Conservation (phyloP, 495 filamentous ascomycete species). For the Paragyromitra xinjiangensis region DNA sequence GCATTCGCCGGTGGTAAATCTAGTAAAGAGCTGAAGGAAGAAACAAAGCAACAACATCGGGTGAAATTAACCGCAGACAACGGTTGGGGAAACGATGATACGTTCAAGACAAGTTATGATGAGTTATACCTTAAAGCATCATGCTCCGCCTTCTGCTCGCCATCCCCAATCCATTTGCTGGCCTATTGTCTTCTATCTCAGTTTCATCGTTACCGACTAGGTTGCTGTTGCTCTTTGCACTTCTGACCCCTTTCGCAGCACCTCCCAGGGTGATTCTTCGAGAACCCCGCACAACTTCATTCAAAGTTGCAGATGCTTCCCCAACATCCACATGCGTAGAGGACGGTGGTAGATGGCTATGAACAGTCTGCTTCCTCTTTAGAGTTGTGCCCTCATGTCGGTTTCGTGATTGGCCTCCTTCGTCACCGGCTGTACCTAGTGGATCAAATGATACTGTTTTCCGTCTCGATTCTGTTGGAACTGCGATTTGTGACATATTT, state of each 20-base stretch:
- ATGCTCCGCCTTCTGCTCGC: slow-evolving; percentile 51
- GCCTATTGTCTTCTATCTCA: slow-evolving; percentile 39
- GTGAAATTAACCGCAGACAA: slow-evolving; percentile 5
- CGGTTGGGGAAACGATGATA: not conserved
- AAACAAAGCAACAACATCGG: not conserved
- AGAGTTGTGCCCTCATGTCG: slow-evolving; percentile 12
- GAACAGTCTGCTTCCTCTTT: slow-evolving; percentile 25
- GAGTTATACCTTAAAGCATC: slow-evolving; percentile 37
- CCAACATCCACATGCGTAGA: slow-evolving; percentile 26
- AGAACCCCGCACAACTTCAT: slow-evolving; percentile 22
- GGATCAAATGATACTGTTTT: slow-evolving; percentile 49
- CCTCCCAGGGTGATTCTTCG: slow-evolving; percentile 42
- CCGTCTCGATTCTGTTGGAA: slow-evolving; percentile 26
- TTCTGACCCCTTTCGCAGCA: slow-evolving; percentile 30
- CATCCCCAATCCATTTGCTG: slow-evolving; percentile 20
- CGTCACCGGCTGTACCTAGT: slow-evolving; percentile 15
- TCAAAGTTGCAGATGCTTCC: slow-evolving; percentile 21
- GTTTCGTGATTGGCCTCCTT: slow-evolving; percentile 36
- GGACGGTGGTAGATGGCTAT: slow-evolving; percentile 32
- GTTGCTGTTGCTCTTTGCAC: slow-evolving; percentile 26
- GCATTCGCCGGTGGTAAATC: not conserved
- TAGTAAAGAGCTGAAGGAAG: not conserved
- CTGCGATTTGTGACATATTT: slow-evolving; percentile 17
- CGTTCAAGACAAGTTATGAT: slow-evolving; percentile 12
- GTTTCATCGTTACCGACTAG: slow-evolving; percentile 28